phyloP scores from a whole-genome alignment of 2,329 filamentous ascomycete genomes.

The Dichotomopilus funicola region DNA sequence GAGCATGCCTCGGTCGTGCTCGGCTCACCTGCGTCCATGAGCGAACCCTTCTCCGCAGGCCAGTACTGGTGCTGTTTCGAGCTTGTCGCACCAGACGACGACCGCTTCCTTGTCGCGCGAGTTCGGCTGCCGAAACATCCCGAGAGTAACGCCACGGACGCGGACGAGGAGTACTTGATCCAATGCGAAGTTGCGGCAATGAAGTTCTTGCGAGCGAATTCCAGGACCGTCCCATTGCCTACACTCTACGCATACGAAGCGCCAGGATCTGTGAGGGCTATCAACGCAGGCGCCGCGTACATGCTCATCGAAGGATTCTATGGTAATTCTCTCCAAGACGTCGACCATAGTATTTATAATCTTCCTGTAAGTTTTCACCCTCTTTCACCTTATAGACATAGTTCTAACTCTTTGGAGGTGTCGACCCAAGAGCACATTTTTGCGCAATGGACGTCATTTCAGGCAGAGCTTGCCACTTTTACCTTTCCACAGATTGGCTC shows the following conservation, averaged over 20 bases:
- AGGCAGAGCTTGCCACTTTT: constrained; percentile 21
- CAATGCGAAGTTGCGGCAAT: constrained; percentile 20
- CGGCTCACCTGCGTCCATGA: constrained; percentile 14
- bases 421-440: constrained; percentile 21
- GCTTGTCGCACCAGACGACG: constrained; percentile 17
- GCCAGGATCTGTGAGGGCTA: constrained; percentile 15
- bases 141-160: constrained; percentile 1
- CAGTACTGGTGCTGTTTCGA: constrained; percentile 27
- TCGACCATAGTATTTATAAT: constrained; percentile 14
- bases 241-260: constrained; percentile 20
- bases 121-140: constrained; percentile 23
- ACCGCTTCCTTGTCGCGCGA: constrained; percentile 22
- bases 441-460: constrained; percentile 20
- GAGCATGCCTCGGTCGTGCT: neutral
- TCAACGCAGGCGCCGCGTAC: constrained; percentile 19
- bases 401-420: neutral
- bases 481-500: constrained; percentile 24
- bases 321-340: constrained; percentile 22
- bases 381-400: neutral
- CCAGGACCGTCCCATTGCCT: constrained; percentile 14
- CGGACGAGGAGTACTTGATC: constrained; percentile 13
- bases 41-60: constrained; percentile 27
- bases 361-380: constrained; percentile 17
- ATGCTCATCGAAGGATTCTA: constrained; percentile 26
- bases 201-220: constrained; percentile 14